These are phyloP conservation scores for Talaromyces albobiverticillius DNA, from an alignment of 2,329 filamentous ascomycete species.

Conservation along the genomic window DNA sequence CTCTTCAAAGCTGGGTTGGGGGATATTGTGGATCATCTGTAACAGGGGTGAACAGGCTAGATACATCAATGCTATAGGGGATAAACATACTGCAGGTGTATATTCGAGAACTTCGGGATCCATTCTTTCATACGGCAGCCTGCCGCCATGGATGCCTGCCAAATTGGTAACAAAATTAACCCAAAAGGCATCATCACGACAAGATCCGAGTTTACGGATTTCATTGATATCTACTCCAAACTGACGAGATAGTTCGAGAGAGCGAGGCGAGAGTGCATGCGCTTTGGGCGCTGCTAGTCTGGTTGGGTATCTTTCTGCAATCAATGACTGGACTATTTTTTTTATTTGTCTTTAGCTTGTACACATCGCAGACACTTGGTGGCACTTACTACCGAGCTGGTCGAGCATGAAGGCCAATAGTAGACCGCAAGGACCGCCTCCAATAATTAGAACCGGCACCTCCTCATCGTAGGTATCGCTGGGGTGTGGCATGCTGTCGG, in stretches of 20 bases:
- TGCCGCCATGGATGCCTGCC: conserved; percentile 33
- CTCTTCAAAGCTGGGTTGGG: conserved; percentile 42
- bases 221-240: conserved; percentile 25
- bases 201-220: conserved; percentile 19
- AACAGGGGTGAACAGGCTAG: no score
- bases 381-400: conserved; percentile 16
- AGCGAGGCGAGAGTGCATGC: conserved; percentile 28
- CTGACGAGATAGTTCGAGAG: conserved; percentile 28
- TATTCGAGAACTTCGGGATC: conserved; percentile 27
- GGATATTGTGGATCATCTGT: conserved; percentile 46
- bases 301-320: conserved; percentile 27
- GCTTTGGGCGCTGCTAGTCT: conserved; percentile 28
- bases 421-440: conserved; percentile 37
- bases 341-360: background rate
- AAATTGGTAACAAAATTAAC: conserved; percentile 42
- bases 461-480: no score
- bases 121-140: conserved; percentile 24
- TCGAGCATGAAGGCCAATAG: conserved; percentile 33
- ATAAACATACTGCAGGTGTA: conserved; percentile 31
- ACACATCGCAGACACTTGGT: conserved; percentile 19
- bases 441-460: conserved; percentile 34
- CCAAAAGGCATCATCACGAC: conserved; percentile 34
- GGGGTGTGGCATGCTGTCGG: no score
- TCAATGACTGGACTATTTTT: conserved; percentile 23
- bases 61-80: no score